phyloP scores from a whole-genome alignment of 2,329 filamentous ascomycete species.

The Biscogniauxia mediterranea region DNA sequence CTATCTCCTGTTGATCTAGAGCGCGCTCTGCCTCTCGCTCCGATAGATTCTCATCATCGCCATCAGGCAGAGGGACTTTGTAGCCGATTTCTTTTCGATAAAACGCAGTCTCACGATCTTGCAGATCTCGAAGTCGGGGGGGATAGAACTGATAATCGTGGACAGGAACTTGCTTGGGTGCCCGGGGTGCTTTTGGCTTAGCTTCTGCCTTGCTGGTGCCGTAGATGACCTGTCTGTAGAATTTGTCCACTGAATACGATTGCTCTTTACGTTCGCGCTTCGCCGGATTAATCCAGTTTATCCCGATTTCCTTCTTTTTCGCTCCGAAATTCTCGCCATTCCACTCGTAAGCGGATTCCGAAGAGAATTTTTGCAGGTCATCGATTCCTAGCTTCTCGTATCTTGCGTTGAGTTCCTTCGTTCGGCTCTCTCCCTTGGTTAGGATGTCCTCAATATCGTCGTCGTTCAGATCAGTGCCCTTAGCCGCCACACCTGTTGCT shows the following conservation, averaged over 20 bases:
- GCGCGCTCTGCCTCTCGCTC: constrained; percentile 86
- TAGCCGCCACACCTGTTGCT: constrained; percentile 59
- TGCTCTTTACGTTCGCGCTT: constrained; percentile 99
- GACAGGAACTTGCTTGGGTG: constrained; percentile 86
- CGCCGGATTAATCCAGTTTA: constrained; percentile 96
- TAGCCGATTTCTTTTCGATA: constrained; percentile 96
- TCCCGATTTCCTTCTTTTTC: constrained; percentile 85
- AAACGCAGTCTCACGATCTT: constrained; percentile 93
- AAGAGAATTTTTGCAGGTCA: constrained; percentile 95
- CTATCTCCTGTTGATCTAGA: constrained; percentile 86
- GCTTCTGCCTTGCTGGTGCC: constrained; percentile 72
- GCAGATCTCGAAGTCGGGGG: constrained; percentile 75
- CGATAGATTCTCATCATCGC: constrained; percentile 80
- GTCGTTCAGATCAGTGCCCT: constrained; percentile 67
- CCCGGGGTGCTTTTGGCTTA: constrained; percentile 92
- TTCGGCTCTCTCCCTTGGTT: constrained; percentile 81
- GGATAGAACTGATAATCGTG: constrained; percentile 99
- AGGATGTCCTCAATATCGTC: constrained; percentile 91
- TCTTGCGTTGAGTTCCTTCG: constrained; percentile 84
- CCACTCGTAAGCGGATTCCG: constrained; percentile 98
- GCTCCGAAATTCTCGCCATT: constrained; percentile 95
- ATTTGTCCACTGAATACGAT: constrained; percentile 97
- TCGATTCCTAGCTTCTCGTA: constrained; percentile 97
- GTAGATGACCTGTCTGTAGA: constrained; percentile 88
- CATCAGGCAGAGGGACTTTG: constrained; percentile 86